A percentile compares a stretch with the other conserved stretches of the same genome.
Evolutionary conservation across 2,329 filamentous ascomycete genomes (phyloP).

Genomic region (Cytospora leucostoma): DNA sequence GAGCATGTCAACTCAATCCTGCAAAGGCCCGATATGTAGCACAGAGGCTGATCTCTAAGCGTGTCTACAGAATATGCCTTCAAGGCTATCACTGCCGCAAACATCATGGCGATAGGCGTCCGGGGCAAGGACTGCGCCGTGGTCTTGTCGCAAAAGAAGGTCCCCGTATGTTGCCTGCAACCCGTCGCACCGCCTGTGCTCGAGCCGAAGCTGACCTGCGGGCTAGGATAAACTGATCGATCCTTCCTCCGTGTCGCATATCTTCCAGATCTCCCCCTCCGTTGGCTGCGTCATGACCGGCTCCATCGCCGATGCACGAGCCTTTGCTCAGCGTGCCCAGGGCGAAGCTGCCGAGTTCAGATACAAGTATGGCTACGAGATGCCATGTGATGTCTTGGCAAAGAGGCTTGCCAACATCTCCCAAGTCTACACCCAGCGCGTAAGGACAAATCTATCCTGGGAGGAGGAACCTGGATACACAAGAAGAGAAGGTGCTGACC

Average conservation of each 20-base stretch:
- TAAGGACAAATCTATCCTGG: constrained; percentile 45
- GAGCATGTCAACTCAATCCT: neutral
- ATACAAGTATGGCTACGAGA: constrained; percentile 99
- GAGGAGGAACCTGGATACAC: constrained; percentile 15
- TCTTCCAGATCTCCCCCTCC: constrained; percentile 94
- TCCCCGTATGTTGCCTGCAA: constrained; percentile 70
- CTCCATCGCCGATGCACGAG: constrained; percentile 94
- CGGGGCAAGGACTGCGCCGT: constrained; percentile 97
- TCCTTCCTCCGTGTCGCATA: constrained; percentile 92
- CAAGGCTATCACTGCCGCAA: constrained; percentile 98
- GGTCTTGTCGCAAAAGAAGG: constrained; percentile 98
- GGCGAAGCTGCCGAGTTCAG: constrained; percentile 96
- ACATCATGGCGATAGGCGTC: constrained; percentile 97
- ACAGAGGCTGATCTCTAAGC: constrained; percentile 9
- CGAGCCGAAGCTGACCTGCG: constrained; percentile 37
- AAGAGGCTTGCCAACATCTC: constrained; percentile 99
- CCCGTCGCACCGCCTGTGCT: constrained; percentile 30
- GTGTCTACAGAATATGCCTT: constrained; percentile 88
- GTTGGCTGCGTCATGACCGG: constrained; percentile 99
- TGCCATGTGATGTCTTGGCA: constrained; percentile 95
- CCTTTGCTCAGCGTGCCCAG: constrained; percentile 88
- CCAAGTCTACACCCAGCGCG: constrained; percentile 97
- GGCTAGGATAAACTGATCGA: constrained; percentile 96
- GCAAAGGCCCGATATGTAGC: neutral
- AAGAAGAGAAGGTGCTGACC: constrained; percentile 22